Evolutionary conservation across 345 rosid genomes (phyloP), one percentile per base, ranked within the genome.

Genomic region (Geranium rotundifolium): DNA sequence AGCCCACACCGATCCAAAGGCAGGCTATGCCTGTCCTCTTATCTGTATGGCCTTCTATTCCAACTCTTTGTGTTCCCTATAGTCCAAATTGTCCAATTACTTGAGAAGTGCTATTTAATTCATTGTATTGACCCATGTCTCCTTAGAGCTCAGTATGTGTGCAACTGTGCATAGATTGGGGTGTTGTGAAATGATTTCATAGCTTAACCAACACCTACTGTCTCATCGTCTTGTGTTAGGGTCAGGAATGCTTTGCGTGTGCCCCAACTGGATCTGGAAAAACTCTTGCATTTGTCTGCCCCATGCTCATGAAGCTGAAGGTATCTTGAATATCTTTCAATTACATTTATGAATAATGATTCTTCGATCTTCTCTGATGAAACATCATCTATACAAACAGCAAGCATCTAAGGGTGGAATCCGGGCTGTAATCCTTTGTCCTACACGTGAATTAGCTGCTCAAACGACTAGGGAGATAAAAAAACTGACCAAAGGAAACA

Each of bases 231-330:
- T n/a, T n/a, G n/a, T n/a, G n/a, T 9, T 62, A 93, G 99, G 97
- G 82, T 46, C 90, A 89, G 65, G 97, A 92, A 76, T 92, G 96
- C 78, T 90, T 92, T 67, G 96, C 95, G 17, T 87, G 91, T 79
- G 98, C 98, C 56, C 97, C 97, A 37, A 92, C 98, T 68, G 98
- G 98, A 63, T 90, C 98, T 20, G 97, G 98, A 49, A 90, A 92
- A 72, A 90, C 98, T 61, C 69, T 92, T 70, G 95, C 95, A 66
- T 92, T 92, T 82, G 73, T 92, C 8, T 87, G 84, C 54, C 97
- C 98, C 67, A 90, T 92, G 87, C 86, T 92, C 39, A 82, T 92
- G 74, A 92, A 86, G 77, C 96, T 92, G 63, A 82, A 90, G 98
- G 98, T 90, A 67, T 57, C 56, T 4, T 67, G 60, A 54, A 41